Conservation (phyloP, 1,284 basidiomycete species). For the Mycosarcoma mackinlayi region DNA sequence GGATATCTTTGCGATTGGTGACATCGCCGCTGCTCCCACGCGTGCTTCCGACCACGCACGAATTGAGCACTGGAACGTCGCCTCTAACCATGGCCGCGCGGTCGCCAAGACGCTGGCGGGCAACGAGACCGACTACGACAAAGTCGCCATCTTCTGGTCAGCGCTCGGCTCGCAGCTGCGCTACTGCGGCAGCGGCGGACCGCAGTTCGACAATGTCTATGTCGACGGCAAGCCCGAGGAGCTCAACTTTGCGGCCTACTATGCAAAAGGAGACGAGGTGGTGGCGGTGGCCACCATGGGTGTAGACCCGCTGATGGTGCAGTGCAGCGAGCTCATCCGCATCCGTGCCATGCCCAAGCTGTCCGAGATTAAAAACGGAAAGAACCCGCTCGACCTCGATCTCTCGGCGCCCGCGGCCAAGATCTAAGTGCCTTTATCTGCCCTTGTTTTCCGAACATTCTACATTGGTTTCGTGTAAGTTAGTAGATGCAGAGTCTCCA, state of each 20-base stretch:
- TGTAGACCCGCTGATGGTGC: slow-evolving; percentile 82
- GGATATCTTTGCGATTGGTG: slow-evolving; percentile 86
- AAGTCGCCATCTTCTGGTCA: slow-evolving; percentile 88
- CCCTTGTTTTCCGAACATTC: neutral
- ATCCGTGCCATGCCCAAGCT: slow-evolving; percentile 83
- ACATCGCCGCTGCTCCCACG: slow-evolving; percentile 86
- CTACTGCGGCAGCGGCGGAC: slow-evolving; percentile 79
- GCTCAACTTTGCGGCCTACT: slow-evolving; percentile 77
- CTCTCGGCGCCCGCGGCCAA: slow-evolving; percentile 29
- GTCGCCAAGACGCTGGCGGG: slow-evolving; percentile 75
- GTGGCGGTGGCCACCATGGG: slow-evolving; percentile 88
- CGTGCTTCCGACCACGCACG: slow-evolving; percentile 72
- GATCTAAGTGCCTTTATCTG: slow-evolving; percentile 17
- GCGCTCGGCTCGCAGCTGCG: slow-evolving; percentile 80
- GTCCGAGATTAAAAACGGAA: slow-evolving; percentile 76
- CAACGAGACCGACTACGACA: slow-evolving; percentile 72
- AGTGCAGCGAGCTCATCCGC: slow-evolving; percentile 82
- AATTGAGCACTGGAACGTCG: slow-evolving; percentile 94
- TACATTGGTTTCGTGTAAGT: neutral
- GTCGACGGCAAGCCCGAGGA: slow-evolving; percentile 82
- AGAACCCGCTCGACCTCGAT: slow-evolving; percentile 58
- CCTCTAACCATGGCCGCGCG: slow-evolving; percentile 84
- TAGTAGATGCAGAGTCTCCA: neutral
- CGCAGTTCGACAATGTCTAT: slow-evolving; percentile 78
- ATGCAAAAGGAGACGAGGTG: slow-evolving; percentile 80